A percentile compares a stretch with the other conserved stretches of the same genome.
These are phyloP conservation scores for Hericium rajendrae DNA, from an alignment of 768 basidiomycete genomes.

Conservation along the genomic window DNA sequence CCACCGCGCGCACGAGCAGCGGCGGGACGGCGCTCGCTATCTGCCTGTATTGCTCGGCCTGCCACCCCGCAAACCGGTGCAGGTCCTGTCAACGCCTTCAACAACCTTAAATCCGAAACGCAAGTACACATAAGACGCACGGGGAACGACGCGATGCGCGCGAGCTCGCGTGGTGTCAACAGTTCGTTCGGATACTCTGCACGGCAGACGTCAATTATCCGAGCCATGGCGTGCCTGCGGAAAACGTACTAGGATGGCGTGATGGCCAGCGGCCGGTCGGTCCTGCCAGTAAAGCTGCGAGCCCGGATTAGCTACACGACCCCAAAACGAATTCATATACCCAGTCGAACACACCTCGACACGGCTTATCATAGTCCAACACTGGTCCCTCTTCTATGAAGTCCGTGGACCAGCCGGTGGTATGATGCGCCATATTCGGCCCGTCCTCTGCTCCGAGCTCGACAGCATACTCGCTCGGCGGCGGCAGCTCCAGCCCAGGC, in stretches of 20 bases:
- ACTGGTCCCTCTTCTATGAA: background rate
- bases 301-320: background rate
- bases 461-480: background rate
- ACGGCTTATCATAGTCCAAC: background rate
- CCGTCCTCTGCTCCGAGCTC: background rate
- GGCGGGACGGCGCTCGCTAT: background rate
- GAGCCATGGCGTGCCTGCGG: background rate
- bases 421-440: background rate
- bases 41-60: background rate
- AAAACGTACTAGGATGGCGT: background rate
- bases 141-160: background rate
- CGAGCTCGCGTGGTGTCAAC: background rate
- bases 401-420: background rate
- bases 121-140: background rate
- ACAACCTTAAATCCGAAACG: background rate
- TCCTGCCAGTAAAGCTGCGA: background rate
- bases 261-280: background rate
- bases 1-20: background rate
- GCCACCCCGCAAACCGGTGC: background rate
- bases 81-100: background rate
- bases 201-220: background rate
- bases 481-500: background rate
- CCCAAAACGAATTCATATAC: background rate
- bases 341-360: background rate
- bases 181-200: background rate